These are phyloP conservation scores for Cutaneotrichosporon sp. DNA, from an alignment of 1,284 basidiomycete genomes.

Conservation along the genomic window DNA sequence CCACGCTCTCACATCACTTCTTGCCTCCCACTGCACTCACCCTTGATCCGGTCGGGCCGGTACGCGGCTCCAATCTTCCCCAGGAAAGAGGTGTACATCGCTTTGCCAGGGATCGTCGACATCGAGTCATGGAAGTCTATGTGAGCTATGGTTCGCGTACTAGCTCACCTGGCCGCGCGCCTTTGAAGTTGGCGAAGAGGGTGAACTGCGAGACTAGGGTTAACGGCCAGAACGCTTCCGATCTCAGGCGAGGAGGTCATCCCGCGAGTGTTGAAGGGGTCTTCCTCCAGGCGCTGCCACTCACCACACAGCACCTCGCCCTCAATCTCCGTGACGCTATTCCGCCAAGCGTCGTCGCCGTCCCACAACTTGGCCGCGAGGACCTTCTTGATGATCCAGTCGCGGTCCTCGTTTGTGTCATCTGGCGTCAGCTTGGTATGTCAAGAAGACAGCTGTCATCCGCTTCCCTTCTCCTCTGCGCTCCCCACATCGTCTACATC, in stretches of 20 bases:
- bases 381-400: constrained; percentile 73
- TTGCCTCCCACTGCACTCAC: constrained; percentile 52
- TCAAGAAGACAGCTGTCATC: too few relatives aligned
- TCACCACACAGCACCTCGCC: constrained; percentile 77
- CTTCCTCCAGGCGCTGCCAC: constrained; percentile 17
- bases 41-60: constrained; percentile 71
- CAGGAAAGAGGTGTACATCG: constrained; percentile 70
- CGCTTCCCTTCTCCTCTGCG: background rate
- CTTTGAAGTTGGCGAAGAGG: constrained; percentile 83
- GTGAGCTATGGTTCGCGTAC: background rate
- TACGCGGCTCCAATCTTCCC: constrained; percentile 66
- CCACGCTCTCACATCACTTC: background rate
- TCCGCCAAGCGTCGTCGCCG: constrained; percentile 66
- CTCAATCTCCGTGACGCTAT: constrained; percentile 74
- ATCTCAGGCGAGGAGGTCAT: too few relatives aligned
- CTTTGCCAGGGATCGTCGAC: constrained; percentile 66
- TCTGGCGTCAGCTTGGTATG: constrained; percentile 56
- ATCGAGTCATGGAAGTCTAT: constrained; percentile 85
- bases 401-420: constrained; percentile 70
- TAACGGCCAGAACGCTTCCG: background rate
- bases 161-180: constrained; percentile 62
- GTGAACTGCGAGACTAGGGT: constrained; percentile 77
- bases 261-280: too few relatives aligned
- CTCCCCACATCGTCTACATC: too few relatives aligned
- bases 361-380: constrained; percentile 71